phyloP scores from a whole-genome alignment of 2,329 filamentous ascomycete species.

The Colletotrichum orbiculare region DNA sequence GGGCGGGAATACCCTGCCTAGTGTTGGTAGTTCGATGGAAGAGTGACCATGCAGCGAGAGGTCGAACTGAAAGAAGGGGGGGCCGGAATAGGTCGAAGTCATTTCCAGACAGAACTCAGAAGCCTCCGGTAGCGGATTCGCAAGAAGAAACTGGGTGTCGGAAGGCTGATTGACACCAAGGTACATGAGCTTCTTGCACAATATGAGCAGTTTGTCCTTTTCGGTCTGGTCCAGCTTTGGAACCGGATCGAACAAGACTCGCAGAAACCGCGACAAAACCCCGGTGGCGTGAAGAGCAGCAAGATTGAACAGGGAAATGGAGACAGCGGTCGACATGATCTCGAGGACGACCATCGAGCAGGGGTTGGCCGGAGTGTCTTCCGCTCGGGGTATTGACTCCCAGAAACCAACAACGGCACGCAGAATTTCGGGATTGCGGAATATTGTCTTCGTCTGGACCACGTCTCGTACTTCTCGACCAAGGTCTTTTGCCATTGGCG shows the following conservation, averaged over 20 bases:
- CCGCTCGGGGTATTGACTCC: slow-evolving; percentile 67
- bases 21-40: slow-evolving; percentile 88
- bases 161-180: slow-evolving; percentile 84
- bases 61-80: slow-evolving; percentile 94
- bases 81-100: slow-evolving; percentile 78
- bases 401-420: slow-evolving; percentile 72
- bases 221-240: slow-evolving; percentile 66
- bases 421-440: slow-evolving; percentile 73
- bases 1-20: slow-evolving; percentile 88
- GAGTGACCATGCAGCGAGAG: slow-evolving; percentile 88
- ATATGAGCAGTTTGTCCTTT: slow-evolving; percentile 67
- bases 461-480: slow-evolving; percentile 57
- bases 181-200: slow-evolving; percentile 77
- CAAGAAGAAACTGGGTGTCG: slow-evolving; percentile 81
- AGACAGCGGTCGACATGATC: slow-evolving; percentile 68
- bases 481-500: slow-evolving; percentile 39
- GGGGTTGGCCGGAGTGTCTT: slow-evolving; percentile 56
- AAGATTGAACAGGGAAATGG: slow-evolving; percentile 75
- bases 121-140: slow-evolving; percentile 61
- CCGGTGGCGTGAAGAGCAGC: slow-evolving; percentile 78
- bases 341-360: slow-evolving; percentile 74
- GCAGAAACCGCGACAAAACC: slow-evolving; percentile 74
- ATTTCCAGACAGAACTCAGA: slow-evolving; percentile 79
- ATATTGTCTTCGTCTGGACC: slow-evolving; percentile 61
- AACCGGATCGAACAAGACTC: slow-evolving; percentile 66